Percentiles rank a stretch among this genome's conserved stretches.
These are phyloP conservation scores for Pyrrhoderma noxium DNA, from an alignment of 1,284 basidiomycete genomes.

Conservation along the genomic window DNA sequence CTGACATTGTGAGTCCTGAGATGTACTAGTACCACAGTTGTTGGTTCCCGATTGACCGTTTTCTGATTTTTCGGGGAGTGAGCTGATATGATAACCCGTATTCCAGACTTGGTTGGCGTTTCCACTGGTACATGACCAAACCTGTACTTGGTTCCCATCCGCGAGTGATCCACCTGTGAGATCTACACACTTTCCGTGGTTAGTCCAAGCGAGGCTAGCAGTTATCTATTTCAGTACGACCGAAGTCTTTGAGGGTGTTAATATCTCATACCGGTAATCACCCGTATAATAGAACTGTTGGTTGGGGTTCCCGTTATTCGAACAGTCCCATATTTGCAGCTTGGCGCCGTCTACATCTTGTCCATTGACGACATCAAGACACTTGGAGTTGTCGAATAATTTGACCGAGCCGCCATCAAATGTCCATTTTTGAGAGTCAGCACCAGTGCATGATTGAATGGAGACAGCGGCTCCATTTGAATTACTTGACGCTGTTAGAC, in stretches of 20 bases:
- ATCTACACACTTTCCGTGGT: constrained; percentile 43
- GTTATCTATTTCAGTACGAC: background rate
- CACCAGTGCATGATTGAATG: constrained; percentile 37
- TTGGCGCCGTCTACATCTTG: constrained; percentile 34
- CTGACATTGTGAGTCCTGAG: constrained; percentile 47
- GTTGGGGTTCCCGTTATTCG: constrained; percentile 29
- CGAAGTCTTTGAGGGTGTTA: background rate
- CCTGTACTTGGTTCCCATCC: constrained; percentile 37
- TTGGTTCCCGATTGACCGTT: constrained; percentile 50
- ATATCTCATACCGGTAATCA: constrained; percentile 27
- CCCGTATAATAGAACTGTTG: constrained; percentile 40
- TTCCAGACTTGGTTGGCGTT: constrained; percentile 45
- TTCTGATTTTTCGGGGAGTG: constrained; percentile 40
- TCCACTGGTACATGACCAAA: constrained; percentile 34
- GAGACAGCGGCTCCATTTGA: constrained; percentile 38
- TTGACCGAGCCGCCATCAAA: constrained; percentile 36
- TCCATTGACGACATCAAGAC: constrained; percentile 39
- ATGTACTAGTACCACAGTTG: constrained; percentile 43
- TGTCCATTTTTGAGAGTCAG: constrained; percentile 36
- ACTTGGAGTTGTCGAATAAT: constrained; percentile 37
- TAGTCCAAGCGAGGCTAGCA: constrained; percentile 34
- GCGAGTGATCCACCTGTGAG: constrained; percentile 32
- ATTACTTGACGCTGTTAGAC: constrained; percentile 42
- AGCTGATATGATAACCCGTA: constrained; percentile 36
- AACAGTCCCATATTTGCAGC: constrained; percentile 43